These are phyloP conservation scores for Candida glucosophila DNA, from an alignment of 1,139 yeast genomes.

Conservation along the genomic window DNA sequence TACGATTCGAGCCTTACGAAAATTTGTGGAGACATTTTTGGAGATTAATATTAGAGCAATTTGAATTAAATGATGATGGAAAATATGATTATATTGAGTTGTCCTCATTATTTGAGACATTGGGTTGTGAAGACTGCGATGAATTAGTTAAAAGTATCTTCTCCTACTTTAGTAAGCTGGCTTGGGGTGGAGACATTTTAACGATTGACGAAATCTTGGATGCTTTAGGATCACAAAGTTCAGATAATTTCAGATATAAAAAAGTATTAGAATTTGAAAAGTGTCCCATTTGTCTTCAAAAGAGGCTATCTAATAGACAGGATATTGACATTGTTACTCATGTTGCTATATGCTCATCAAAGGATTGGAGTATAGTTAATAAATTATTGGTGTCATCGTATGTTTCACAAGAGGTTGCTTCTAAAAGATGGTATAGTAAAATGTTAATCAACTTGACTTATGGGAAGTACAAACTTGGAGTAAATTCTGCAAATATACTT, in stretches of 20 bases:
- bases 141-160: conserved; percentile 39
- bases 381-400: conserved; percentile 60
- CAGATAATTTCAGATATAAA: conserved; percentile 11
- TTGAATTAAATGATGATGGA: conserved; percentile 24
- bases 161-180: conserved; percentile 28
- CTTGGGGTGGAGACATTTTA: conserved; percentile 50
- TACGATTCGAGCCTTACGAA: conserved; percentile 62
- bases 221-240: conserved; percentile 34
- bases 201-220: conserved; percentile 50
- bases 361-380: conserved; percentile 66
- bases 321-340: conserved; percentile 74
- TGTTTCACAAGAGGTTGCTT: conserved; percentile 75
- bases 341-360: conserved; percentile 77
- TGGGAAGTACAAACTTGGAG: conserved; percentile 82
- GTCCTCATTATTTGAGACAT: conserved; percentile 48
- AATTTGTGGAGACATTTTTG: conserved; percentile 63
- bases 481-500: conserved; percentile 85
- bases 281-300: conserved; percentile 74
- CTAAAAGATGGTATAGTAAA: conserved; percentile 83
- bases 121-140: conserved; percentile 52
- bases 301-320: conserved; percentile 45
- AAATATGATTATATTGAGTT: conserved; percentile 47
- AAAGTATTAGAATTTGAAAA: conserved; percentile 50
- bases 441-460: conserved; percentile 76
- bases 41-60: conserved; percentile 53